Evolutionary conservation across 2,329 filamentous ascomycete species (phyloP), one percentile per base, ranked within the genome.

Genomic region (Trichoderma sp.): DNA sequence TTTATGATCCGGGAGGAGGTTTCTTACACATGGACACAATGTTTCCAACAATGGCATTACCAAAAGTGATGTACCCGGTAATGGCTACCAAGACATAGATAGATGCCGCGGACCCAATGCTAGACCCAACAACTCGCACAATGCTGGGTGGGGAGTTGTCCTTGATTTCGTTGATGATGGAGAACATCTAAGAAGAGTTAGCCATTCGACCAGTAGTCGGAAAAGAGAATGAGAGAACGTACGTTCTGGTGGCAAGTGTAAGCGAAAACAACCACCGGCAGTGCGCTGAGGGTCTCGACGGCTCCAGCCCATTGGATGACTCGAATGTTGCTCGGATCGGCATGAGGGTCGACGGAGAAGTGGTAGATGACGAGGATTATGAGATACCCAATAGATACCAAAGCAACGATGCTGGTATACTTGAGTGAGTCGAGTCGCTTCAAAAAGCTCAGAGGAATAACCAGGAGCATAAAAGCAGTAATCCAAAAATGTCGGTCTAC

Each of bases 181-280:
- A 98, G 83, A 99, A 99, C 97, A 99, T 99, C 94, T 97, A 79
- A 0, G 2, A 14, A 59, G 11, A 75, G 50, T 76, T 16, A 76
- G 75, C n/a, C 6, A 9, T 5, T 8, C 56, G 6, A 4, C 8
- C n/a, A 4, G 14, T n/a, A 16, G 27, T 74, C 79, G 85, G 18
- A 6, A 38, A 6, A 4, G 41, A 63, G 16, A 4, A 1, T 11
- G 29, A 56, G 29, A 56, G 5, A 56, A 82, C 91, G 78, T 86
- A 97, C 94, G 83, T 99, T 99, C 82, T 99, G 97, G 84, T 99
- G 97, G 83, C 97, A 99, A 1, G 97, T 99, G 83, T 98, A 99
- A n/a, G 96, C 97, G 87, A 99, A 99, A 2, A 99, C 94, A 75
- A 98, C 95, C 71, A 99, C 95, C 0, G 97, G 97, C 78, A 99